Percentiles rank a stretch among this genome's conserved stretches.
These are phyloP conservation scores for Botrytis sinoallii DNA, from an alignment of 2,329 filamentous ascomycete species.

Conservation along the genomic window DNA sequence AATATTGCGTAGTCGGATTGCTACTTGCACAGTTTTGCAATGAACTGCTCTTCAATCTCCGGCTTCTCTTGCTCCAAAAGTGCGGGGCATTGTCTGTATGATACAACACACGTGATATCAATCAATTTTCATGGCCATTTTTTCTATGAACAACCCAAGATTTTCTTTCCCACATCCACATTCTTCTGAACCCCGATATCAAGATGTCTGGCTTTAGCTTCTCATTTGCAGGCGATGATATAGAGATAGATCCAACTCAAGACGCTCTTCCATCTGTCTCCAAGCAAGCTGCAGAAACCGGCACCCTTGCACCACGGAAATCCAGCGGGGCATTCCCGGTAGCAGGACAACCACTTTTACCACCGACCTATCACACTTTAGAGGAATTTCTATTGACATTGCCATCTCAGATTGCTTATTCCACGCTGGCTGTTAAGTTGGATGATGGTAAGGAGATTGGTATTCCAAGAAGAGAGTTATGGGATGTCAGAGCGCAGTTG, in stretches of 20 bases:
- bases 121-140: constrained; percentile 11
- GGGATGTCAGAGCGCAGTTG: constrained; percentile 77
- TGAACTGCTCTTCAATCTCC: neutral
- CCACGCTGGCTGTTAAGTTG: constrained; percentile 56
- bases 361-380: constrained; percentile 51
- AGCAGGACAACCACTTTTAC: constrained; percentile 57
- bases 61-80: neutral
- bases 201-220: constrained; percentile 42
- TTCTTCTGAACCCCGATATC: neutral
- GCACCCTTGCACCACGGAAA: constrained; percentile 28
- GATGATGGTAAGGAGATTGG: constrained; percentile 52
- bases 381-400: constrained; percentile 53
- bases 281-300: constrained; percentile 37
- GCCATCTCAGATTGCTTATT: constrained; percentile 72
- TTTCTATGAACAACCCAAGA: neutral
- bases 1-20: neutral
- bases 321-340: constrained; percentile 55
- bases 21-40: neutral
- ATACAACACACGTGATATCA: neutral
- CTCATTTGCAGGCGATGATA: constrained; percentile 61
- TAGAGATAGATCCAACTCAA: constrained; percentile 43
- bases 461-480: constrained; percentile 73
- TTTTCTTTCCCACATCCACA: neutral
- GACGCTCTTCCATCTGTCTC: neutral
- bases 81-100: constrained; percentile 2